Evolutionary conservation across 2,329 filamentous ascomycete genomes (phyloP), one percentile per base, ranked within the genome.

Genomic region (Aspergillus aculeatus): DNA sequence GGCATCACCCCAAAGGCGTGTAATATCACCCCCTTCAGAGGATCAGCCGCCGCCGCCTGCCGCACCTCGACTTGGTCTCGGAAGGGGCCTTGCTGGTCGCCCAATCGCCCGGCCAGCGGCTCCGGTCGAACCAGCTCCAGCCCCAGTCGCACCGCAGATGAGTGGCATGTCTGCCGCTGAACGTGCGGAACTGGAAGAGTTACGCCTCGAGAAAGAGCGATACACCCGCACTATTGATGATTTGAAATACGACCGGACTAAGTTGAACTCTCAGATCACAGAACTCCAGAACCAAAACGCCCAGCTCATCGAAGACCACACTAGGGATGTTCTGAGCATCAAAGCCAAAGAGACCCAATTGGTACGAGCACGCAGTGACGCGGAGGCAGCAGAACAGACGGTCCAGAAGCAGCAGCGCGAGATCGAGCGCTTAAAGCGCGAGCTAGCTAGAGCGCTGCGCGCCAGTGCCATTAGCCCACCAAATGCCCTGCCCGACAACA

Each of bases 341-440:
- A 98, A 98, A 75, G 95, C 95, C 14, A 99, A 99, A 77, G 95
- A 99, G 76, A 98, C 95, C 3, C 95, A 99, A 70, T 84, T 99
- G 5, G 94, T 98, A 10, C 89, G 95, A 49, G 93, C 95, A 11
- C 85, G 93, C 57, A 92, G 90, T 65, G 95, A 99, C 70, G 90
- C 89, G 32, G 94, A 98, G 74, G 87, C 91, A 0, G 91, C 93
- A 0, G 92, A 97, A 73, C 88, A 92, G 69, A 89, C 88, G 60
- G 92, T 95, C 55, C 91, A 95, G 62, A 89, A 91, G 59, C 84
- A 96, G 56, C 84, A 90, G 63, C 87, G 93, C 56, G 95, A 99
- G 77, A 89, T 97, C 50, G 95, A 99, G 66, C 86, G 95, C 56
- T 82, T 99, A 62, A 98, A 98, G 84, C 90, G 92, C 58, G 95